Percentiles rank a stretch among this genome's conserved stretches.
Evolutionary conservation across 352 stramenopile genomes (phyloP).

Genomic region (Globisporangium barbulae): DNA sequence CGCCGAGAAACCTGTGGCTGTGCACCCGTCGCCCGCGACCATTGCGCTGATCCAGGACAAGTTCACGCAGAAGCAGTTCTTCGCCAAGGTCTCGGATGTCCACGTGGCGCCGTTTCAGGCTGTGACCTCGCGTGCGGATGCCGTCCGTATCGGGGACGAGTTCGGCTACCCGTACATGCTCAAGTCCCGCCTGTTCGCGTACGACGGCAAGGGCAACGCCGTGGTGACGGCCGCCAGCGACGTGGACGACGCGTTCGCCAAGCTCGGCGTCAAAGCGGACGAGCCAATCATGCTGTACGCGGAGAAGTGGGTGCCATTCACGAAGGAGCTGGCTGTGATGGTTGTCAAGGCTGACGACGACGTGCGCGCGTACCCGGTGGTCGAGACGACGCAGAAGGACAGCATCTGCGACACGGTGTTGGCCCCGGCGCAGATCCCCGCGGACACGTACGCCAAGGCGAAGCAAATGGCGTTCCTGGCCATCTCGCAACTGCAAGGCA

Average conservation of each 20-base stretch:
- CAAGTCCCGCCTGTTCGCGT: conserved; percentile 94
- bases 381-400: conserved; percentile 96
- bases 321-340: conserved; percentile 97
- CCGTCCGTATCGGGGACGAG: conserved; percentile 34
- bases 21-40: conserved; percentile 87
- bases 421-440: conserved; percentile 77
- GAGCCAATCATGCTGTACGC: conserved; percentile 74
- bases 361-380: conserved; percentile 92
- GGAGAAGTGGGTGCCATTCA: conserved; percentile 97
- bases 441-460: conserved; percentile 38
- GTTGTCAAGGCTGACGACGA: conserved; percentile 86
- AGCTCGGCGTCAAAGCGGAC: conserved; percentile 50
- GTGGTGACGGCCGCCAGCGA: conserved; percentile 82
- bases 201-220: conserved; percentile 97
- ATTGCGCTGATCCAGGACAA: conserved; percentile 98
- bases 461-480: conserved; percentile 58
- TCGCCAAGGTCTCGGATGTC: conserved; percentile 41
- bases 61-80: conserved; percentile 93
- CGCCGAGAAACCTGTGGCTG: conserved; percentile 24
- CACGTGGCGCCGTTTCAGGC: conserved; percentile 52
- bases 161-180: conserved; percentile 98
- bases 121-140: conserved; percentile 42
- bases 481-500: conserved; percentile 78
- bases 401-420: conserved; percentile 97
- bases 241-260: conserved; percentile 81